These are phyloP conservation scores for Sporisorium graminicola DNA, from an alignment of 1,284 basidiomycete species.

Conservation along the genomic window DNA sequence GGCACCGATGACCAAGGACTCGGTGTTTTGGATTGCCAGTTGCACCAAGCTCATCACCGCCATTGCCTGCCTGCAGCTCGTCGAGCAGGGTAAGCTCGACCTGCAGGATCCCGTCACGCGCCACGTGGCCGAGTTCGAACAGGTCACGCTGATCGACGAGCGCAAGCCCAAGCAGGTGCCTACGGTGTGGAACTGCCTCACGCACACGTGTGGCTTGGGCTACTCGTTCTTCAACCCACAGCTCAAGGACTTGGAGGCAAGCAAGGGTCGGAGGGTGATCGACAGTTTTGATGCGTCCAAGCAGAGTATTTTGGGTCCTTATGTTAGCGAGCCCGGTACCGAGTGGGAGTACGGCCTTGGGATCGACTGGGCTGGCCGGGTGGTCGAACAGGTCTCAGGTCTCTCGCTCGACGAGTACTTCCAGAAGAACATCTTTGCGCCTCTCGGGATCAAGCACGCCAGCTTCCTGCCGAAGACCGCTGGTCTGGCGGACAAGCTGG, in stretches of 20 bases:
- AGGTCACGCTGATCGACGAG: constrained; percentile 47
- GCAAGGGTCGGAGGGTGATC: constrained; percentile 35
- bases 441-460: constrained; percentile 53
- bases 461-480: constrained; percentile 39
- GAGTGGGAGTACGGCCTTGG: constrained; percentile 54
- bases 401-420: constrained; percentile 54
- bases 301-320: constrained; percentile 29
- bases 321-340: constrained; percentile 53
- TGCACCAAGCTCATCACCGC: constrained; percentile 69
- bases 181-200: constrained; percentile 50
- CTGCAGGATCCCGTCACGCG: constrained; percentile 58
- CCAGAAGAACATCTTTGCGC: constrained; percentile 58
- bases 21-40: constrained; percentile 58
- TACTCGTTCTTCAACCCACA: constrained; percentile 54
- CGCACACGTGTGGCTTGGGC: constrained; percentile 45
- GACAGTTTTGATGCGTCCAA: constrained; percentile 29
- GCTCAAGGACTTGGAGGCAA: constrained; percentile 28
- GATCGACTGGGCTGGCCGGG: constrained; percentile 59
- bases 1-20: constrained; percentile 55
- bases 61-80: constrained; percentile 66
- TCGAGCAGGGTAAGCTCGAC: constrained; percentile 62
- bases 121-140: constrained; percentile 60
- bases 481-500: constrained; percentile 36
- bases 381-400: constrained; percentile 52
- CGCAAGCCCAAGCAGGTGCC: constrained; percentile 47